Conservation (phyloP, 176 grass and related monocot genomes). For the Oryza glaberrima region DNA sequence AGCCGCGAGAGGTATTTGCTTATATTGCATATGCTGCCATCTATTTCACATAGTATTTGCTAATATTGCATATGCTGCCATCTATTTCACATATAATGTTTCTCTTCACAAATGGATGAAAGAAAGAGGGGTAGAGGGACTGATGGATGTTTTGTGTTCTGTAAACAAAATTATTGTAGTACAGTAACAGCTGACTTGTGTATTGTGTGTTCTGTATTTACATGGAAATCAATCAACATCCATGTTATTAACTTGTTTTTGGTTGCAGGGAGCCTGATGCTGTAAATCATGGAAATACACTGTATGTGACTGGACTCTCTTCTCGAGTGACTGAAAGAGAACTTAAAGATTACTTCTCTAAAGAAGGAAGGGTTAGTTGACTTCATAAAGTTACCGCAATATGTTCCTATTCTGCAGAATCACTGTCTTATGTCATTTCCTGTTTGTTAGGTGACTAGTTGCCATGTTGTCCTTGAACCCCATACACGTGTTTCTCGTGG, state of each 20-base stretch:
- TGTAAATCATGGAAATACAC: slow-evolving; percentile 68
- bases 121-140: too few relatives aligned
- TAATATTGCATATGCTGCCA: background rate
- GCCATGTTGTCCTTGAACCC: slow-evolving; percentile 71
- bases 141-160: too few relatives aligned
- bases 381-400: background rate
- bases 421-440: slow-evolving; percentile 21
- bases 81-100: background rate
- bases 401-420: background rate
- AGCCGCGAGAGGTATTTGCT: slow-evolving; percentile 62
- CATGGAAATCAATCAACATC: background rate
- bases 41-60: slow-evolving; percentile 32
- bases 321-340: slow-evolving; percentile 73
- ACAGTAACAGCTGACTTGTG: background rate
- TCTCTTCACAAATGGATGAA: background rate
- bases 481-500: slow-evolving; percentile 70
- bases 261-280: slow-evolving; percentile 47
- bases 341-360: slow-evolving; percentile 66
- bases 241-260: slow-evolving; percentile 11
- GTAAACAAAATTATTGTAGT: background rate
- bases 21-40: background rate
- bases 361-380: slow-evolving; percentile 73
- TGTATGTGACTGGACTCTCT: slow-evolving; percentile 71
- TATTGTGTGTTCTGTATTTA: background rate
- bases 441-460: slow-evolving; percentile 54